Evolutionary conservation across 2,329 filamentous ascomycete species (phyloP).

Genomic region (Ceratocystis destructans): DNA sequence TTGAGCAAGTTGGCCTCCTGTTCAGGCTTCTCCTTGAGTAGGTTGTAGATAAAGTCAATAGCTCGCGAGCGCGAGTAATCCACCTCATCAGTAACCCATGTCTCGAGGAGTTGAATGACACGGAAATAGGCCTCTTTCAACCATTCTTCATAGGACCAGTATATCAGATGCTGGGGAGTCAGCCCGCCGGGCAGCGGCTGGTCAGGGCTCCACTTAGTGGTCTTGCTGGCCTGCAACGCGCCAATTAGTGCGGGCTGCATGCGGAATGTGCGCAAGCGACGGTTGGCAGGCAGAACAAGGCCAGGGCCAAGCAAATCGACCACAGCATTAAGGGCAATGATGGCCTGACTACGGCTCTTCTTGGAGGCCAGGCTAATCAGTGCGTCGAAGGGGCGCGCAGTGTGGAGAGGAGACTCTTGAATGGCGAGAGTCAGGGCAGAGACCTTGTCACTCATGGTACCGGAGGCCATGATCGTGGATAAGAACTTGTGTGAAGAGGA

Average conservation of each 20-base stretch:
- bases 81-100: conserved; percentile 90
- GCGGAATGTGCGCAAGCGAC: conserved; percentile 66
- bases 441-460: conserved; percentile 91
- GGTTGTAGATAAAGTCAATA: conserved; percentile 78
- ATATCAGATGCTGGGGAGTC: conserved; percentile 62
- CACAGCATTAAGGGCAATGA: conserved; percentile 80
- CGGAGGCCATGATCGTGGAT: conserved; percentile 90
- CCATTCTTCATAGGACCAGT: conserved; percentile 92
- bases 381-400: conserved; percentile 74
- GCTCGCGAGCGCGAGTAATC: conserved; percentile 81
- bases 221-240: conserved; percentile 49
- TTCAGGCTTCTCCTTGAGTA: conserved; percentile 90
- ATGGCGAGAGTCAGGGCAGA: conserved; percentile 87
- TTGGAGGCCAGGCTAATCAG: conserved; percentile 76
- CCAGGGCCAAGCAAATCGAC: conserved; percentile 91
- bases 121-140: conserved; percentile 89
- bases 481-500: conserved; percentile 92
- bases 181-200: conserved; percentile 60
- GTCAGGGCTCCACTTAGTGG: conserved; percentile 49
- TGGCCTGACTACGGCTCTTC: conserved; percentile 80
- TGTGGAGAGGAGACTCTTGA: conserved; percentile 93
- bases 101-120: conserved; percentile 77
- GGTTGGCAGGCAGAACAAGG: conserved; percentile 65
- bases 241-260: conserved; percentile 64
- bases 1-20: conserved; percentile 90